These are phyloP conservation scores for Nitzschia palea DNA, from an alignment of 108 stramenopile species.

Conservation along the genomic window DNA sequence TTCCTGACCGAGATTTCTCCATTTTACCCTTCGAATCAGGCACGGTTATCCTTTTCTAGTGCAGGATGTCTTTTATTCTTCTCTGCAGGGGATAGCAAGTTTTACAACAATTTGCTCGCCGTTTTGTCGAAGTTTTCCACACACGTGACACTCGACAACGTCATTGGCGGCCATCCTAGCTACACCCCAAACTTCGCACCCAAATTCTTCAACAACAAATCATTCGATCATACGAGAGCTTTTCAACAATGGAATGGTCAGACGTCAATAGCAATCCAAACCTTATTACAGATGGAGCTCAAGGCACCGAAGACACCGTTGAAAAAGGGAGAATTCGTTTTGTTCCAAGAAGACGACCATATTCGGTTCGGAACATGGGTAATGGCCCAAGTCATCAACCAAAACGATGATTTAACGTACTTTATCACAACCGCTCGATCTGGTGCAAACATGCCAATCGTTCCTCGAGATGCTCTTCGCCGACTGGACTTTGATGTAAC, in stretches of 20 bases:
- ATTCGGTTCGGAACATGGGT: neutral
- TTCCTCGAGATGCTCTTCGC: neutral
- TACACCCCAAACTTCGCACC: neutral
- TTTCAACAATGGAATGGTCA: neutral
- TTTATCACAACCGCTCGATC: neutral
- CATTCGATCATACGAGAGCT: neutral
- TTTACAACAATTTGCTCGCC: neutral
- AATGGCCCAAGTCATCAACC: neutral
- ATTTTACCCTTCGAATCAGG: slow-evolving; percentile 16
- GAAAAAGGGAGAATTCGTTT: neutral
- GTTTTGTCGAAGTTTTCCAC: neutral
- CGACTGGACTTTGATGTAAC: neutral
- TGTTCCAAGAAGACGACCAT: neutral
- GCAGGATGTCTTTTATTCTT: neutral
- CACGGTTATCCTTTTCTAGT: neutral
- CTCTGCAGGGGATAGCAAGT: neutral
- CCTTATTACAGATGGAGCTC: neutral
- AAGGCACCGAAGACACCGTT: neutral
- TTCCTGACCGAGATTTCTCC: slow-evolving; percentile 26
- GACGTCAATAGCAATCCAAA: neutral
- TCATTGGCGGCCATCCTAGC: neutral
- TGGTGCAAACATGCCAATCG: neutral
- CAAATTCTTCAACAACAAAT: neutral
- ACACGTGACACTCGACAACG: neutral
- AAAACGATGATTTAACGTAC: neutral